Evolutionary conservation across 768 basidiomycete species (phyloP).

Genomic region (Hygrophorus russula): DNA sequence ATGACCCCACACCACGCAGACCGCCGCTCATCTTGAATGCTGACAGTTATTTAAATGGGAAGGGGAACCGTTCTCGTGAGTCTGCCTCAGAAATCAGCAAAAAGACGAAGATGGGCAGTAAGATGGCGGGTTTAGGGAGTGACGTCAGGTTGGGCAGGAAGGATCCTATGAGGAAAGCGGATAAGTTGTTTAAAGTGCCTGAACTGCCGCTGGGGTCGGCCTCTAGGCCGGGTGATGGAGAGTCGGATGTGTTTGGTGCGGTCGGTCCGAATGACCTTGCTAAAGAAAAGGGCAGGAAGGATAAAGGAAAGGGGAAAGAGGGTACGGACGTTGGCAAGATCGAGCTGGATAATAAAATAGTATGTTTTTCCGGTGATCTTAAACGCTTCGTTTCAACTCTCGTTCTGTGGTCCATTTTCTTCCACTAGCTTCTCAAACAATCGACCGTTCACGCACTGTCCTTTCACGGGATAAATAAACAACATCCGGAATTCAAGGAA

Average conservation of each 20-base stretch:
- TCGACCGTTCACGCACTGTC: constrained; percentile 29
- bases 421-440: constrained; percentile 32
- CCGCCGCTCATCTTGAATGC: constrained; percentile 40
- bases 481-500: constrained; percentile 43
- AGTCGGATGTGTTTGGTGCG: constrained; percentile 1
- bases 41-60: too few species aligned
- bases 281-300: constrained; percentile 10
- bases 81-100: background rate
- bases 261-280: constrained; percentile 13
- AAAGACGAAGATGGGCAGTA: background rate
- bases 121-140: background rate
- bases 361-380: constrained; percentile 25
- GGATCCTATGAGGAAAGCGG: constrained; percentile 10
- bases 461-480: constrained; percentile 19
- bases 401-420: background rate
- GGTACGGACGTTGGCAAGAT: constrained; percentile 9
- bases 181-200: constrained; percentile 39
- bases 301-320: constrained; percentile 24
- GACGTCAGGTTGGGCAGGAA: constrained; percentile 2
- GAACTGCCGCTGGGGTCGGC: constrained; percentile 23
- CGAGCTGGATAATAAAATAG: constrained; percentile 34
- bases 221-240: background rate
- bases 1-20: constrained; percentile 68
- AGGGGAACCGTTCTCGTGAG: too few species aligned
- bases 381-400: background rate